Percentiles rank a stretch among this genome's conserved stretches.
Evolutionary conservation across 2,329 filamentous ascomycete genomes (phyloP).

Genomic region (Lachnellula willkommii): DNA sequence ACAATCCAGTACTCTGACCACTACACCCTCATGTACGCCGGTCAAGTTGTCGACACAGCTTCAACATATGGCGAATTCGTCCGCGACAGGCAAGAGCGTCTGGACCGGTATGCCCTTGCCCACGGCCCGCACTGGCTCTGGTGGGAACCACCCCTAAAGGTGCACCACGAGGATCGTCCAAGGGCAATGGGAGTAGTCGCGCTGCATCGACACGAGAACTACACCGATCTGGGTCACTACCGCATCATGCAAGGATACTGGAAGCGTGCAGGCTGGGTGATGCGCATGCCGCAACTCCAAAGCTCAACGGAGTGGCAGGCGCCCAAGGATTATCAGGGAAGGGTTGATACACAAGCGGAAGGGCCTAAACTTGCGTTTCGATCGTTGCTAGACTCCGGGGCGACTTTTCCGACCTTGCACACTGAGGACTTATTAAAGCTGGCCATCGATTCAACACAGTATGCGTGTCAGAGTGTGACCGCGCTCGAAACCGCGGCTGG

Average conservation of each 20-base stretch:
- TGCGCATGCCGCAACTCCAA: conserved; percentile 6
- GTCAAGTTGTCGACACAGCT: conserved; percentile 38
- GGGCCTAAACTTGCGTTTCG: conserved; percentile 31
- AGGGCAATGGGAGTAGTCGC: background rate
- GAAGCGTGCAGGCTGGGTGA: conserved; percentile 17
- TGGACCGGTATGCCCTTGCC: conserved; percentile 35
- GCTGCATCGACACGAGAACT: background rate
- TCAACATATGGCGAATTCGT: conserved; percentile 37
- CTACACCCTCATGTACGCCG: conserved; percentile 41
- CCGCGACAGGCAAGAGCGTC: conserved; percentile 34
- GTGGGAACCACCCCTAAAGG: conserved; percentile 40
- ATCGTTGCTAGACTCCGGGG: conserved; percentile 40
- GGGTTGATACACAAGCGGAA: conserved; percentile 10
- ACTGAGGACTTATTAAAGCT: conserved; percentile 33
- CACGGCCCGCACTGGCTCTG: conserved; percentile 42
- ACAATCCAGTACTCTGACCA: conserved; percentile 36
- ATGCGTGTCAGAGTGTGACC: conserved; percentile 35
- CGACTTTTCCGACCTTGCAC: conserved; percentile 38
- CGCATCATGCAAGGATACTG: conserved; percentile 19
- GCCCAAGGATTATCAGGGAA: background rate
- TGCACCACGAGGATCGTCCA: conserved; percentile 11
- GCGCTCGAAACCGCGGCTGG: conserved; percentile 21
- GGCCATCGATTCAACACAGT: conserved; percentile 30
- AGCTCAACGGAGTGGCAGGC: background rate
- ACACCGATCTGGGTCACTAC: conserved; percentile 9